A percentile compares a stretch with the other conserved stretches of the same genome.
Evolutionary conservation across 2,329 filamentous ascomycete species (phyloP).

Genomic region (Fonsecaea pugnacius): DNA sequence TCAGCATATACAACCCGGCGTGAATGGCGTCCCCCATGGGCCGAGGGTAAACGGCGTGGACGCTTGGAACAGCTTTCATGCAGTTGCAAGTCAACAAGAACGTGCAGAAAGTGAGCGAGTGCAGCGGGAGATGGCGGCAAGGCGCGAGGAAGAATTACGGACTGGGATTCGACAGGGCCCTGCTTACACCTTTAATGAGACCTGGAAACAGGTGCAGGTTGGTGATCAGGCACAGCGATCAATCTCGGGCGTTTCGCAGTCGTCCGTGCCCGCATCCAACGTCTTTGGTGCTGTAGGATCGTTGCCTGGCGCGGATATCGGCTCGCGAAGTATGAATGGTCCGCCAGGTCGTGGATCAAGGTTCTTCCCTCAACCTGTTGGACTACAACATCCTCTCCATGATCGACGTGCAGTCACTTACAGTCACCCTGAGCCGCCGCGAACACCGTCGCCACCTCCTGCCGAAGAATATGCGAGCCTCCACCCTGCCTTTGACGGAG

Average conservation of each 20-base stretch:
- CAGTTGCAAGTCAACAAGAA: slow-evolving; percentile 47
- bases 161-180: slow-evolving; percentile 42
- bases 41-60: slow-evolving; percentile 40
- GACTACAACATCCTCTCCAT: slow-evolving; percentile 33
- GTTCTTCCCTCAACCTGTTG: slow-evolving; percentile 49
- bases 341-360: slow-evolving; percentile 51
- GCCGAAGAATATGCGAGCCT: slow-evolving; percentile 59
- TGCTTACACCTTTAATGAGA: slow-evolving; percentile 49
- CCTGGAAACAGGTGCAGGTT: slow-evolving; percentile 52
- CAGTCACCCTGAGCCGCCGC: slow-evolving; percentile 41
- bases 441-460: slow-evolving; percentile 58
- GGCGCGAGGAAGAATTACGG: slow-evolving; percentile 45
- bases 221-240: slow-evolving; percentile 50
- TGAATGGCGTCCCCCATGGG: slow-evolving; percentile 37
- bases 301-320: slow-evolving; percentile 44
- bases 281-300: slow-evolving; percentile 46
- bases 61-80: slow-evolving; percentile 53
- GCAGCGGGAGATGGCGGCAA: slow-evolving; percentile 46
- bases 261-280: slow-evolving; percentile 42
- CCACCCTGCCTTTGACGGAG: slow-evolving; percentile 61
- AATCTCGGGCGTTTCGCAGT: slow-evolving; percentile 45
- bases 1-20: slow-evolving; percentile 38
- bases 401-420: slow-evolving; percentile 44
- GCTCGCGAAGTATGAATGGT: slow-evolving; percentile 43
- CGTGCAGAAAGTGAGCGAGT: slow-evolving; percentile 48